Conservation (phyloP, 805 yeast genomes). For the Pichia deserticola region DNA sequence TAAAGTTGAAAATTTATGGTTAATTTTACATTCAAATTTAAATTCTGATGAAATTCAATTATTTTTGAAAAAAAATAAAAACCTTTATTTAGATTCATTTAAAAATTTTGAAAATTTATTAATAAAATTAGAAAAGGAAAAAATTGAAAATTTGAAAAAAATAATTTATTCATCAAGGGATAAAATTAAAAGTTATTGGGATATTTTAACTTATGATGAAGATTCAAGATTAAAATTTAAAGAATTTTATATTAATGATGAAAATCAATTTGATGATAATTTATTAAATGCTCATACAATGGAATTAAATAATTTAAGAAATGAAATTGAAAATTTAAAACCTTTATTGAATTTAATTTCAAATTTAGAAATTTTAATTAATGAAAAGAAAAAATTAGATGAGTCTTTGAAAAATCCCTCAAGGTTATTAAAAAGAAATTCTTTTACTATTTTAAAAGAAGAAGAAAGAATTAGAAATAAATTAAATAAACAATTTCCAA, state of each 20-base stretch:
- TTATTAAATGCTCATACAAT: conserved; percentile 56
- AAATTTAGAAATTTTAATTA: conserved; percentile 45
- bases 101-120: conserved; percentile 48
- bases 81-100: conserved; percentile 42
- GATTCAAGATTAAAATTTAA: conserved; percentile 43
- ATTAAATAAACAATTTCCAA: conserved; percentile 62
- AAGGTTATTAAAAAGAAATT: conserved; percentile 63
- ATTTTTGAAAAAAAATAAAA: conserved; percentile 37
- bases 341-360: conserved; percentile 51
- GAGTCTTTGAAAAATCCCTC: conserved; percentile 75
- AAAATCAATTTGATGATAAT: conserved; percentile 43
- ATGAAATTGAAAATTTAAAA: conserved; percentile 41
- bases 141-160: conserved; percentile 57
- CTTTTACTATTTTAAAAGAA: conserved; percentile 67
- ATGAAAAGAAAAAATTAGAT: conserved; percentile 55
- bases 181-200: conserved; percentile 58
- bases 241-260: conserved; percentile 32
- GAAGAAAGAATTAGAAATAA: conserved; percentile 74
- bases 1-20: conserved; percentile 37
- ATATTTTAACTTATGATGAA: conserved; percentile 47
- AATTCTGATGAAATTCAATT: conserved; percentile 17
- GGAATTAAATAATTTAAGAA: conserved; percentile 48
- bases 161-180: conserved; percentile 57
- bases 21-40: conserved; percentile 32
- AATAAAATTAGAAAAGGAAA: conserved; percentile 47